phyloP scores from a whole-genome alignment of 257 asterid species.

The Salvia splendens region DNA sequence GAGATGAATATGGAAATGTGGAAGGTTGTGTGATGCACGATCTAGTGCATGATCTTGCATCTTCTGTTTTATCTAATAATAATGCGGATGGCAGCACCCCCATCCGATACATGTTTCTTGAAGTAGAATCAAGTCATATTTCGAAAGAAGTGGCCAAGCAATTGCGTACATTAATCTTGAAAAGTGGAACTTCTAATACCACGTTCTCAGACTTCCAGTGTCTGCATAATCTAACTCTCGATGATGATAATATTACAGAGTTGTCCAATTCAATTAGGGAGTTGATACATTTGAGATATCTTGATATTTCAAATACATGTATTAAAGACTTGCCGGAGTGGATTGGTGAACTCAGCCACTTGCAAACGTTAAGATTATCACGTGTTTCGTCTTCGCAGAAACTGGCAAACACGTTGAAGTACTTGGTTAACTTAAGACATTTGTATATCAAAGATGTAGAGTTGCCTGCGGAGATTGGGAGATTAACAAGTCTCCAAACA shows the following conservation, averaged over 20 bases:
- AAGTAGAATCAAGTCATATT: too few species aligned
- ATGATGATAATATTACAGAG: neutral
- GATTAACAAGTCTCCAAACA: conserved; percentile 2
- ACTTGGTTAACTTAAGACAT: neutral
- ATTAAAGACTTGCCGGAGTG: neutral
- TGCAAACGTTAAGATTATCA: neutral
- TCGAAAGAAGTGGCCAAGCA: neutral
- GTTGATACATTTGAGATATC: conserved; percentile 1
- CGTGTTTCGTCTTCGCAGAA: too few species aligned
- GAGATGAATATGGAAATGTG: neutral
- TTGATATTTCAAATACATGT: neutral
- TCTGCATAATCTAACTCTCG: neutral
- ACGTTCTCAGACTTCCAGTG: neutral
- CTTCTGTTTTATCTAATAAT: neutral
- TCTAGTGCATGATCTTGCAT: neutral
- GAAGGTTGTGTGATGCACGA: neutral
- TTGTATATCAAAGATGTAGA: neutral
- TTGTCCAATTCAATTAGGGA: neutral
- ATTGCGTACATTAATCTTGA: neutral
- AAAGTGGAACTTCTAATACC: neutral
- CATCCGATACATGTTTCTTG: too few species aligned
- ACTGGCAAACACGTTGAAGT: neutral
- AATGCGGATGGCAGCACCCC: neutral
- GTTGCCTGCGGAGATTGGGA: conserved; percentile 8
- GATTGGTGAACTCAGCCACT: neutral